A percentile compares a stretch with the other conserved stretches of the same genome.
Evolutionary conservation across 1,139 yeast genomes (phyloP).

Genomic region (Magnusiomyces tetraspermus): DNA sequence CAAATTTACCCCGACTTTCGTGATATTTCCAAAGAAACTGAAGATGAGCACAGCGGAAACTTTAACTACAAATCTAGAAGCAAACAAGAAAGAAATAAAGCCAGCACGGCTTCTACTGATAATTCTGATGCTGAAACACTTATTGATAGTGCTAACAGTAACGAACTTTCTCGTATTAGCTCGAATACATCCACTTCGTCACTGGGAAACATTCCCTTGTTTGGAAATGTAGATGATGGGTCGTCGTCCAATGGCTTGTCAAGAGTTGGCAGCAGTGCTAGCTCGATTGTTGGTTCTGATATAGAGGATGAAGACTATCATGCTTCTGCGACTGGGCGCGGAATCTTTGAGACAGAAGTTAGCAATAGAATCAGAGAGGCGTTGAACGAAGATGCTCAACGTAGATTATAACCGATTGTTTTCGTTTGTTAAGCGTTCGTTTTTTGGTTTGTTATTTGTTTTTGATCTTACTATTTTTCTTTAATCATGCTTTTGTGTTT

Average conservation of each 20-base stretch:
- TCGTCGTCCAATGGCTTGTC: not conserved
- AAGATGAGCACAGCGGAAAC: not conserved
- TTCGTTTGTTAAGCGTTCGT: not conserved
- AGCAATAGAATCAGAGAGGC: conserved; percentile 26
- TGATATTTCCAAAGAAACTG: conserved; percentile 15
- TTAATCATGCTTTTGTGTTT: no score
- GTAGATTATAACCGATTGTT: not conserved
- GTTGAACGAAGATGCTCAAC: conserved; percentile 19
- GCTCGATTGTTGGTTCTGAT: not conserved
- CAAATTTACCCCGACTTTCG: conserved; percentile 70
- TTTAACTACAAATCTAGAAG: not conserved
- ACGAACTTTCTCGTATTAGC: conserved; percentile 43
- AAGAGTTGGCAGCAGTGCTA: conserved; percentile 1
- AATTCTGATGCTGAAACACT: not conserved
- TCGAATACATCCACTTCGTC: conserved; percentile 37
- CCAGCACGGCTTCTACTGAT: conserved; percentile 34
- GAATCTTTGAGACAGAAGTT: conserved; percentile 17
- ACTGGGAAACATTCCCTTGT: conserved; percentile 48
- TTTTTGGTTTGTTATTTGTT: not conserved
- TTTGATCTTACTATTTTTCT: no score
- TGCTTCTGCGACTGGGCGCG: conserved; percentile 12
- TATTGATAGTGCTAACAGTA: conserved; percentile 12
- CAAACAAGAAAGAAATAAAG: not conserved
- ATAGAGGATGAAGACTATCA: not conserved
- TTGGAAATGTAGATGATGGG: conserved; percentile 32